Percentiles rank a stretch among this genome's conserved stretches.
Conservation (phyloP, 2,329 filamentous ascomycete genomes). For the Botrytis hyacinthi region DNA sequence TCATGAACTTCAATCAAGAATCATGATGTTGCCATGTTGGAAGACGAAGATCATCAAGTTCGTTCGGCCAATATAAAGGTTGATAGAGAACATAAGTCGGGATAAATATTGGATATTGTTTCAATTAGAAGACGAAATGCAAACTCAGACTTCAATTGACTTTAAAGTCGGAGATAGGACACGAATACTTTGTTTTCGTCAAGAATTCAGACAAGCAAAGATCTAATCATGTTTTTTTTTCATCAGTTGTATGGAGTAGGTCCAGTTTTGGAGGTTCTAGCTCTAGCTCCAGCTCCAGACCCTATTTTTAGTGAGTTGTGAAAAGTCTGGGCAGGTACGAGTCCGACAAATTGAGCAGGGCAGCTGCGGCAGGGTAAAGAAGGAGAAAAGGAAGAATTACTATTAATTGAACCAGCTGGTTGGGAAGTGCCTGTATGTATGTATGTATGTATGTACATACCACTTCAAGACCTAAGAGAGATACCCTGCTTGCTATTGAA, state of each 20-base stretch:
- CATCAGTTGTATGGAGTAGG: not conserved
- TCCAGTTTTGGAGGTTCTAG: not conserved
- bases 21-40: not conserved
- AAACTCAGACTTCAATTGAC: not conserved
- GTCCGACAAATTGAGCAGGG: not conserved
- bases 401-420: not conserved
- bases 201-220: not conserved
- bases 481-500: not conserved
- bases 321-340: not conserved
- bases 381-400: not conserved
- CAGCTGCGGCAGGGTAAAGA: not conserved
- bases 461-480: not conserved
- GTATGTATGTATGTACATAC: not conserved
- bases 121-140: not conserved
- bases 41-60: not conserved
- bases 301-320: not conserved
- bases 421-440: not conserved
- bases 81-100: not conserved
- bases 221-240: not conserved
- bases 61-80: not conserved
- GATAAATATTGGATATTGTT: not conserved
- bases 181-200: not conserved
- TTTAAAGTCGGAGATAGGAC: not conserved
- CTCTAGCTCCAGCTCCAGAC: not conserved
- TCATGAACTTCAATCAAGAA: not conserved